Evolutionary conservation across 768 basidiomycete genomes (phyloP).

Genomic region (Trametes elegans): DNA sequence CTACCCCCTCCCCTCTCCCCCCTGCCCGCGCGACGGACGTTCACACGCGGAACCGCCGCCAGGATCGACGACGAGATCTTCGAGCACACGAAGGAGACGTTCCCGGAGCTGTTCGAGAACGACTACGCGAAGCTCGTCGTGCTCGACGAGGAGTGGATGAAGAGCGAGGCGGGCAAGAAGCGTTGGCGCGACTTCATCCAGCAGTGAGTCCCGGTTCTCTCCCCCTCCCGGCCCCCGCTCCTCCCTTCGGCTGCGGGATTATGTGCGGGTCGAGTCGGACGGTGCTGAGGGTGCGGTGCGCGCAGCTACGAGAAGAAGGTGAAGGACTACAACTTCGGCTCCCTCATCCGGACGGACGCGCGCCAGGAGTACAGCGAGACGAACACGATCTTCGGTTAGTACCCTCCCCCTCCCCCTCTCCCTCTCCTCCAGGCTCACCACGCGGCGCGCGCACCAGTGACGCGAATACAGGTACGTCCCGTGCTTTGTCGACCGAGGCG

Average conservation of each 20-base stretch:
- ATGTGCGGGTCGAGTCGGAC: not conserved
- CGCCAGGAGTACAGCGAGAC: constrained; percentile 81
- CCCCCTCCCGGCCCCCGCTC: not conserved
- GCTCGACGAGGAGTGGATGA: constrained; percentile 92
- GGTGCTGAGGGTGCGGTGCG: not conserved
- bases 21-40: constrained; percentile 1
- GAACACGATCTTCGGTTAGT: constrained; percentile 91
- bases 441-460: constrained; percentile 40
- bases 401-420: not conserved
- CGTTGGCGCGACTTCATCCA: constrained; percentile 89
- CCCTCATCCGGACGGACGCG: constrained; percentile 81
- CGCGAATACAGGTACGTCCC: constrained; percentile 61
- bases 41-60: not conserved
- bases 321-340: constrained; percentile 96
- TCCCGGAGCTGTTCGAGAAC: constrained; percentile 67
- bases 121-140: constrained; percentile 42
- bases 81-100: constrained; percentile 66
- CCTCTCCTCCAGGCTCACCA: not conserved
- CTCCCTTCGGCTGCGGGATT: too few species aligned
- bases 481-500: not conserved
- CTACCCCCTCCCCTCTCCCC: not conserved
- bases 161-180: constrained; percentile 83
- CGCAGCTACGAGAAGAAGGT: constrained; percentile 84
- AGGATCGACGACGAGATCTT: constrained; percentile 87
- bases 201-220: constrained; percentile 41